Base-by-base conservation (phyloP, 2,329 filamentous ascomycete genomes). In the Beauveria sp. region DNA sequence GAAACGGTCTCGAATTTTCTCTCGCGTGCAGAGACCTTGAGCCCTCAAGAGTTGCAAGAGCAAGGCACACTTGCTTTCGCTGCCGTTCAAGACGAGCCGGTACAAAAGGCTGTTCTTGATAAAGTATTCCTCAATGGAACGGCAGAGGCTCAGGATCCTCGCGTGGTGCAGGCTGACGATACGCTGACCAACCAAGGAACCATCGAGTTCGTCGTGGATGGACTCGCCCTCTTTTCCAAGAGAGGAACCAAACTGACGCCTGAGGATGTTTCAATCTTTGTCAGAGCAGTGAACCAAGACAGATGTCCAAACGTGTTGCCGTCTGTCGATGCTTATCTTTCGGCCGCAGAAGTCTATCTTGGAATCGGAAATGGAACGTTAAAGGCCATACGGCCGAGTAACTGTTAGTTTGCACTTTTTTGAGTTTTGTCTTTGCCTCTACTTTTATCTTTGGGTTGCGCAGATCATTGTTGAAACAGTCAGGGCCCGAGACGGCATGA, bases 101-200 rank as follows among this genome's bases (percentile, higher is more conserved):
- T 10, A 7, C 63, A 66, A 18, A 66, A 66, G 59, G 63, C 61
- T 9, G 62, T 64, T 24, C 60, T 66, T 10, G 64, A 66, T 18
- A 37, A 46, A 16, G 43, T 52, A 18, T 14, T 43, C 34, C 37
- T 43, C 48, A 22, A 48, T 9, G 61, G 50, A 22, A 40, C n/a
- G n/a, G 50, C 28, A 5, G 50, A 34, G n/a, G 5, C 14, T 2
- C 30, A 30, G 28, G 28, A 61, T 43, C 34, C 48, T 18, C 14
- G 24, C 10, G 60, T 65, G 28, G 48, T 37, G 6, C 26, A 55
- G 4, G 64, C 64, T 5, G 43, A 66, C 55, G 28, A 59, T 14
- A 55, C 59, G 22, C 58, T 66, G 24, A 61, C 26, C 18, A 59
- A 26, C 2, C 61, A 62, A 26, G 52, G 58, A 16, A 63, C 60